Base-by-base conservation (phyloP, 2,329 filamentous ascomycete genomes). In the Chaetomium sp. region DNA sequence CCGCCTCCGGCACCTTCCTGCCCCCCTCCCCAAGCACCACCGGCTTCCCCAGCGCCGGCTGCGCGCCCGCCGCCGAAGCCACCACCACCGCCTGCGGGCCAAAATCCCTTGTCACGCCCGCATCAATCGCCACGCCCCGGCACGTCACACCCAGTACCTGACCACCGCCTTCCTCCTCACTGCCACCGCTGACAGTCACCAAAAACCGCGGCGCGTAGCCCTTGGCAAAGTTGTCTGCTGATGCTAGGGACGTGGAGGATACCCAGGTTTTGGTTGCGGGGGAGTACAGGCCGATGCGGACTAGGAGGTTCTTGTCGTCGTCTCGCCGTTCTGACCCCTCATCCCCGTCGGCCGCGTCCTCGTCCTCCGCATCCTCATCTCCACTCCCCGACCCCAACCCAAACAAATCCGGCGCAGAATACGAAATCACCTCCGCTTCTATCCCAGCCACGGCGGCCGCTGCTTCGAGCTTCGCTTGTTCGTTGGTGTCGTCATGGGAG, bases 71-170 rank as follows among this genome's bases (percentile, higher is more conserved):
- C 46, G 65, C 69, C 43, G 76, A 72, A 32, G 73, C 69, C 45
- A 78, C 65, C 48, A 87, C 70, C 52, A 76, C 68, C 6, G 79
- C 80, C 71, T 81, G 76, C 45, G 84, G 82, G 0, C 81, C 82
- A 71, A 86, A 86, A 66, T 86, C 82, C 60, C 83, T 75, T 63
- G 83, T 86, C 62, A 80, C 75, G 2, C 83, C 83, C 9, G 83
- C 83, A 66, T 86, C 83, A 55, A 86, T 80, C 62, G 68, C 68
- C 19, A 82, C 76, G n/a, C 82, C 81, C 66, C 78, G 78, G 47
- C 77, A 67, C 37, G 74, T 73, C 11, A 76, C 79, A 33, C 81
- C 78, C 49, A 82, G 64, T 8, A 58, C 40, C 14, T 44, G 14
- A 6, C 55, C 55, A 4, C 62, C 61, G 27, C 66, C 66, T 60